These are phyloP conservation scores for Melastoma candidum DNA, from an alignment of 441 rosid genomes.

Conservation along the genomic window DNA sequence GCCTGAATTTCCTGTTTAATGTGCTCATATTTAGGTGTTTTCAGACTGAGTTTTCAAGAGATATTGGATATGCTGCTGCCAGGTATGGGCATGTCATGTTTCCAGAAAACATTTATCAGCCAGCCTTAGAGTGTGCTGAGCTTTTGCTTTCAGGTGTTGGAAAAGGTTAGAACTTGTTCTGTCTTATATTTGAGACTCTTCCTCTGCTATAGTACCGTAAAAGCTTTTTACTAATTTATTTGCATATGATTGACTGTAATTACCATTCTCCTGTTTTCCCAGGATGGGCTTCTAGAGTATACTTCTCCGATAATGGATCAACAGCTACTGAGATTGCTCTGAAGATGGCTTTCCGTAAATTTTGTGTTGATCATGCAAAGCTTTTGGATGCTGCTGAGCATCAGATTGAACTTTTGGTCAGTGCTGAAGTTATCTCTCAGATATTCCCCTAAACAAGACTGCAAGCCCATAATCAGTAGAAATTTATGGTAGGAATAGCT, in stretches of 20 bases:
- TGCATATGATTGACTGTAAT: no score
- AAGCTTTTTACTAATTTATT: no score
- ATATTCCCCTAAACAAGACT: no score
- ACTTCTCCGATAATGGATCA: conserved; percentile 90
- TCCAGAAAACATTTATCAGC: conserved; percentile 95
- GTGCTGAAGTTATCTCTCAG: conserved; percentile 8
- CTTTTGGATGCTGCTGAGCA: conserved; percentile 25
- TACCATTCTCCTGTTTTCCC: neutral
- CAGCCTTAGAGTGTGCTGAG: conserved; percentile 82
- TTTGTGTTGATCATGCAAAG: conserved; percentile 45
- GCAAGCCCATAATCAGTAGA: neutral
- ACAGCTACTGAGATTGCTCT: conserved; percentile 90
- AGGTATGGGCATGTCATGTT: conserved; percentile 97
- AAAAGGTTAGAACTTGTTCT: conserved; percentile 37
- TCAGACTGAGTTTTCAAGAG: conserved; percentile 96
- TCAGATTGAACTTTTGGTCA: conserved; percentile 53
- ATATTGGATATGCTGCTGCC: conserved; percentile 91
- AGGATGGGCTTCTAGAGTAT: conserved; percentile 95
- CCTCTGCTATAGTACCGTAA: no score
- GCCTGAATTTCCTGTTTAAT: conserved; percentile 27
- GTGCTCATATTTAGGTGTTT: conserved; percentile 57
- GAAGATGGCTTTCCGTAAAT: conserved; percentile 94
- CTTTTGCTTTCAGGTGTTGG: conserved; percentile 89
- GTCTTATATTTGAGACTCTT: no score
- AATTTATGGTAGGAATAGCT: neutral